These are phyloP conservation scores for Barbarea vulgaris DNA, from an alignment of 345 rosid genomes.

Conservation along the genomic window DNA sequence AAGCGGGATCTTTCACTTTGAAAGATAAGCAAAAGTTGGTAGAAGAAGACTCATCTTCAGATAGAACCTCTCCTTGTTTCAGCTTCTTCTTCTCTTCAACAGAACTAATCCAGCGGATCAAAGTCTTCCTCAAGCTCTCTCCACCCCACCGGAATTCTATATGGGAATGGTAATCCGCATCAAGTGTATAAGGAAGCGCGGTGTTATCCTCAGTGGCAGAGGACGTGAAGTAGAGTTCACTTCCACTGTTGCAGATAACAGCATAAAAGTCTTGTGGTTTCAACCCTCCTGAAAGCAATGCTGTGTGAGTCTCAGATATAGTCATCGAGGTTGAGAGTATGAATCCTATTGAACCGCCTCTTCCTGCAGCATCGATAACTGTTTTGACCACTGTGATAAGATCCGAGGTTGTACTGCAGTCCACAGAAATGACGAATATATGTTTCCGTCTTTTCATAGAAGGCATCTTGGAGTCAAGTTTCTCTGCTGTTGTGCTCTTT, in stretches of 20 bases:
- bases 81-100: constrained; percentile 48
- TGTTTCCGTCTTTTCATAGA: constrained; percentile 55
- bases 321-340: constrained; percentile 68
- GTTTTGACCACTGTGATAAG: constrained; percentile 44
- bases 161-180: constrained; percentile 75
- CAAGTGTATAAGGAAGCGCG: constrained; percentile 55
- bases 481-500: constrained; percentile 45
- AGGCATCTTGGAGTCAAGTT: constrained; percentile 48
- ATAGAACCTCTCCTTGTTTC: constrained; percentile 45
- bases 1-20: constrained; percentile 49
- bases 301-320: constrained; percentile 59
- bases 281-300: constrained; percentile 55
- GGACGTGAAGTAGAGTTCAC: constrained; percentile 70
- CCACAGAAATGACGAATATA: constrained; percentile 65
- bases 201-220: constrained; percentile 49
- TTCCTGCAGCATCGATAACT: constrained; percentile 50
- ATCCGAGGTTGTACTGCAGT: constrained; percentile 45
- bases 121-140: constrained; percentile 66
- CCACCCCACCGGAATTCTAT: constrained; percentile 86
- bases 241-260: constrained; percentile 81
- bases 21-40: constrained; percentile 61
- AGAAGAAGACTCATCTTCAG: constrained; percentile 58
- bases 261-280: constrained; percentile 69
- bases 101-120: constrained; percentile 69
- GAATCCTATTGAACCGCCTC: constrained; percentile 52